phyloP scores from a whole-genome alignment of 1,139 yeast species.

The Nakaseomyces kungkrabaensis region DNA sequence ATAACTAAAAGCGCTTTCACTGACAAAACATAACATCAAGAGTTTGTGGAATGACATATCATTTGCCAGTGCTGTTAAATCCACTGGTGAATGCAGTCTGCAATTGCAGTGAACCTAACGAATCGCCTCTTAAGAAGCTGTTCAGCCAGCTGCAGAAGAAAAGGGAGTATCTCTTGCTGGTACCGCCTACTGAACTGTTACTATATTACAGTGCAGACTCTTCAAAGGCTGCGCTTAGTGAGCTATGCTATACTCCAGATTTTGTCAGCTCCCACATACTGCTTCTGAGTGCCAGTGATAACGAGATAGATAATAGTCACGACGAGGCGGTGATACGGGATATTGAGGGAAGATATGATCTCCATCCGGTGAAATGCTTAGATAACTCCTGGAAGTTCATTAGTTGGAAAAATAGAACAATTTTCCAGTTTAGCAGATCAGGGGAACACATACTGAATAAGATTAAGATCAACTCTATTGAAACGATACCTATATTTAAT shows the following conservation, averaged over 20 bases:
- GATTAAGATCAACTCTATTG: constrained; percentile 37
- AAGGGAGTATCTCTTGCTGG: constrained; percentile 47
- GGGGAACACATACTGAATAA: constrained; percentile 46
- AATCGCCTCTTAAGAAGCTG: constrained; percentile 43
- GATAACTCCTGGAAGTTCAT: constrained; percentile 51
- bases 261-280: constrained; percentile 66
- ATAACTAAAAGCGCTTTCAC: too few relatives aligned
- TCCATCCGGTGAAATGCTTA: constrained; percentile 18
- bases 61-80: constrained; percentile 39
- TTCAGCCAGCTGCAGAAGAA: constrained; percentile 31
- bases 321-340: constrained; percentile 36
- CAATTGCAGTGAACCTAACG: constrained; percentile 50
- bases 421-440: constrained; percentile 38
- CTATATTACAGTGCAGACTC: constrained; percentile 44
- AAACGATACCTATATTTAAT: constrained; percentile 37
- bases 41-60: neutral
- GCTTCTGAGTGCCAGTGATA: constrained; percentile 24
- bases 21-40: too few relatives aligned
- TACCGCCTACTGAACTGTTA: constrained; percentile 50
- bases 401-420: constrained; percentile 38
- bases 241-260: constrained; percentile 55
- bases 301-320: constrained; percentile 6
- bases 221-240: constrained; percentile 38
- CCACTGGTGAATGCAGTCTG: constrained; percentile 61
- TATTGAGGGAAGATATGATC: neutral